These are phyloP conservation scores for Lycium ferocissimum DNA, from an alignment of 257 asterid genomes.

Conservation along the genomic window DNA sequence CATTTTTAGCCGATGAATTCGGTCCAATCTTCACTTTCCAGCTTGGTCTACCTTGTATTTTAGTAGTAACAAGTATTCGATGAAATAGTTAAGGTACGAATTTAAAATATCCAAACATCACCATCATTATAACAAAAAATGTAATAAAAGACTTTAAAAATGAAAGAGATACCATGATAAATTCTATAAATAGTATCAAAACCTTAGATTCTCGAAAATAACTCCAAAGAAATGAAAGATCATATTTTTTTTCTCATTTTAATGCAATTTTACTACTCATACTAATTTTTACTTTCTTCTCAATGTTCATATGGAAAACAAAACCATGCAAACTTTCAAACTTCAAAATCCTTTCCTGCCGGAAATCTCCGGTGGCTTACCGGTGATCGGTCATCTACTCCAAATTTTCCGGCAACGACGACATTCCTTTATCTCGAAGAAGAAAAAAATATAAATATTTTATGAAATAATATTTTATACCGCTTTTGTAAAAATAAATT, in stretches of 20 bases:
- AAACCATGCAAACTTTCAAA: neutral
- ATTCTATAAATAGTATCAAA: neutral
- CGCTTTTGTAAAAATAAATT: neutral
- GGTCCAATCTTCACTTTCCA: no score
- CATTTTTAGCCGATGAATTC: no score
- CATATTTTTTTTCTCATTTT: neutral
- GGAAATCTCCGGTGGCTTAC: slow-evolving; percentile 36
- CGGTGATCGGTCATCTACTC: slow-evolving; percentile 38
- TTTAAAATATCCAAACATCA: no score
- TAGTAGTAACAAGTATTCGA: no score
- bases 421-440: slow-evolving; percentile 6
- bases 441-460: neutral
- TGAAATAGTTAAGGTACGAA: no score
- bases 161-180: neutral
- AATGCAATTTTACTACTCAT: neutral
- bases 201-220: neutral
- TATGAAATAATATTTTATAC: neutral
- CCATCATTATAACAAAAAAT: no score
- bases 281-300: neutral
- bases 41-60: no score
- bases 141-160: no score
- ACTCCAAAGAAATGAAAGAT: neutral
- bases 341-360: neutral
- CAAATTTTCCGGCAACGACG: neutral
- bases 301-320: neutral